These are phyloP conservation scores for Fusarium musae DNA, from an alignment of 2,329 filamentous ascomycete genomes.

Conservation along the genomic window DNA sequence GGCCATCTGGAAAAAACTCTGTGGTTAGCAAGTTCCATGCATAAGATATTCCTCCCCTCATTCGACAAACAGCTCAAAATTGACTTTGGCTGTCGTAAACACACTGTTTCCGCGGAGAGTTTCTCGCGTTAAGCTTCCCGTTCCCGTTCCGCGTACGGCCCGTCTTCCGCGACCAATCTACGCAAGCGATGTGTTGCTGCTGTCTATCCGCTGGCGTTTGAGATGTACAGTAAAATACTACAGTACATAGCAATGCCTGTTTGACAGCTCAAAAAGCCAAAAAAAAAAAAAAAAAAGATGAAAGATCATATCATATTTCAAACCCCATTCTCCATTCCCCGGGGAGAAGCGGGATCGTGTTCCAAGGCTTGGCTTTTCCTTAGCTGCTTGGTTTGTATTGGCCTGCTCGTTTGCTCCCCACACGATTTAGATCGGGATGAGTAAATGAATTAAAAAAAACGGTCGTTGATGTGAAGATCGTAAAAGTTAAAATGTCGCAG, in stretches of 20 bases:
- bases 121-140: constrained; percentile 3
- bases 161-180: constrained; percentile 25
- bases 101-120: not conserved
- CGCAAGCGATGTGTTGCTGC: not conserved
- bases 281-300: no score
- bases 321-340: not conserved
- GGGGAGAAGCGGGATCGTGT: constrained; percentile 24
- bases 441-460: not conserved
- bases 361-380: constrained; percentile 15
- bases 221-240: not conserved
- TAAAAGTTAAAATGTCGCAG: not conserved
- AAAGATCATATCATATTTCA: not conserved
- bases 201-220: not conserved
- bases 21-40: constrained; percentile 1
- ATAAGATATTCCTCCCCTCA: not conserved
- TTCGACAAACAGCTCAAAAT: not conserved
- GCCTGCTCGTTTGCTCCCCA: not conserved
- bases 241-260: not conserved
- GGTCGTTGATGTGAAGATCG: not conserved
- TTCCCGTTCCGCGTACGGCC: constrained; percentile 19
- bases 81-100: not conserved
- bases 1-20: not conserved
- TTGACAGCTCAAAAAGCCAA: constrained; percentile 4
- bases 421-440: not conserved
- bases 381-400: not conserved